phyloP scores from a whole-genome alignment of 257 asterid species.

The Nicotiana attenuata region DNA sequence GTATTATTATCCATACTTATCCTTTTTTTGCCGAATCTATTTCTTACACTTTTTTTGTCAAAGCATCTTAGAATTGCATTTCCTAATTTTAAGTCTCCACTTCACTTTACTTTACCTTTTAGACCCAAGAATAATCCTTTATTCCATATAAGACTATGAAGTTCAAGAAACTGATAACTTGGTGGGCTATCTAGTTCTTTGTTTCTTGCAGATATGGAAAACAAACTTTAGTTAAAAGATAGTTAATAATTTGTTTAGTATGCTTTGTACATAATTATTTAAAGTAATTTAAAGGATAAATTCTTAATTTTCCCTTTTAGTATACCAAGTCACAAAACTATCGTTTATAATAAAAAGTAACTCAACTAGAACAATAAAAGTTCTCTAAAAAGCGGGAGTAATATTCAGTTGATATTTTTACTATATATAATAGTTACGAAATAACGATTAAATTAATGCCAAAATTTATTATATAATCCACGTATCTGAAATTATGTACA shows the following conservation, averaged over 20 bases:
- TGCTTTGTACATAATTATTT: too few species aligned
- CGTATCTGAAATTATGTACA: background rate
- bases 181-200: background rate
- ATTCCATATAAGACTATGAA: too few species aligned
- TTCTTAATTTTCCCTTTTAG: too few species aligned
- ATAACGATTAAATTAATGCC: too few species aligned
- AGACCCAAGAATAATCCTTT: background rate
- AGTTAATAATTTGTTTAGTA: too few species aligned
- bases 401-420: too few species aligned
- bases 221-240: background rate
- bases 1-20: background rate
- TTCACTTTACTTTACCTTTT: background rate
- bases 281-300: too few species aligned
- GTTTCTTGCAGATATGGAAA: background rate
- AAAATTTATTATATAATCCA: background rate
- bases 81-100: background rate
- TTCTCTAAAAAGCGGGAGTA: background rate
- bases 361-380: background rate
- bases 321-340: too few species aligned
- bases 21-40: slow-evolving; percentile 14
- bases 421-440: too few species aligned
- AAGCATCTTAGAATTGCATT: background rate
- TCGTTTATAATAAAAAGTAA: too few species aligned
- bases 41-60: background rate
- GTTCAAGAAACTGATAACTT: background rate